These are phyloP conservation scores for Boechera retrofracta DNA, from an alignment of 345 rosid genomes.

Conservation along the genomic window DNA sequence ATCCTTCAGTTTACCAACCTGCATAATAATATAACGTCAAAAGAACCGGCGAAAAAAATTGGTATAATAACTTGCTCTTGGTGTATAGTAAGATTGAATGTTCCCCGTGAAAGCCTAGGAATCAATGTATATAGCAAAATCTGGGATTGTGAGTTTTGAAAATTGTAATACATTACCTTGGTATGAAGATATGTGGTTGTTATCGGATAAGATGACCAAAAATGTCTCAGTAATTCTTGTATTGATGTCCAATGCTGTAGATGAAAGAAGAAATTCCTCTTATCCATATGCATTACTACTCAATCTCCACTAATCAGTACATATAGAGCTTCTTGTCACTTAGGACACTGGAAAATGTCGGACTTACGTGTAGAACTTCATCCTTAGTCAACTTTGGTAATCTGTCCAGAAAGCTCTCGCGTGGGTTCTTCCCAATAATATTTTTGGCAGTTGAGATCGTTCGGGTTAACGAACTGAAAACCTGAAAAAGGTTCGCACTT, in stretches of 20 bases:
- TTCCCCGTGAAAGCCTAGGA: not conserved
- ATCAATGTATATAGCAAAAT: not conserved
- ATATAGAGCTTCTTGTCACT: constrained; percentile 11
- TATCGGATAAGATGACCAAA: constrained; percentile 96
- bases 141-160: not conserved
- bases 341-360: not conserved
- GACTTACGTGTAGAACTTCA: constrained; percentile 60
- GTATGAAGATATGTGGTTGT: constrained; percentile 69
- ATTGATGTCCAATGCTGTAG: constrained; percentile 81
- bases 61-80: not conserved
- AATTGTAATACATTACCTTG: constrained; percentile 57
- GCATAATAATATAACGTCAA: constrained; percentile 33
- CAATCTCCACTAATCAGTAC: constrained; percentile 15
- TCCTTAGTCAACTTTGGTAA: constrained; percentile 73
- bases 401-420: constrained; percentile 77
- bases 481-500: constrained; percentile 55
- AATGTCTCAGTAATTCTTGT: constrained; percentile 81
- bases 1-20: constrained; percentile 88
- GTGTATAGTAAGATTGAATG: not conserved
- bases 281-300: constrained; percentile 15
- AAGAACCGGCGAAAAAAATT: not conserved
- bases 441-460: constrained; percentile 82
- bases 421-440: constrained; percentile 75
- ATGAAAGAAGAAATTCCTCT: constrained; percentile 8
- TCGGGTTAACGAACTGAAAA: constrained; percentile 73